Conservation (phyloP, 495 filamentous ascomycete genomes). For the Hypomontagnella monticulosa region DNA sequence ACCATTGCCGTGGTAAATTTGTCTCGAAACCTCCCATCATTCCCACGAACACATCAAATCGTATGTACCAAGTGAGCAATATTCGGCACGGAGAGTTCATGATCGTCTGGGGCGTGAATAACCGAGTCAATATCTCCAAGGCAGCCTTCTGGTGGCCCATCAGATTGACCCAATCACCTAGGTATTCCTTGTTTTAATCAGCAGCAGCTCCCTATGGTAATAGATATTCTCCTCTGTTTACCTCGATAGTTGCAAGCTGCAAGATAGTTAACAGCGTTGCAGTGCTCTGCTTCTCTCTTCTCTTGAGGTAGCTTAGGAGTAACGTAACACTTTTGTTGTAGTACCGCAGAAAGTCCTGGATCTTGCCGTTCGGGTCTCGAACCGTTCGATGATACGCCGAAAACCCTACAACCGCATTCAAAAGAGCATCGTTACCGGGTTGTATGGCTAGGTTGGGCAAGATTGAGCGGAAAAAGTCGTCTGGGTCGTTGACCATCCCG, state of each 20-base stretch:
- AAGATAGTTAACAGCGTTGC: slow-evolving; percentile 89
- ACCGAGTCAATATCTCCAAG: slow-evolving; percentile 76
- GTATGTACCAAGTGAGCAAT: slow-evolving; percentile 85
- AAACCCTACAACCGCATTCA: slow-evolving; percentile 92
- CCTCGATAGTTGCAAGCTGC: slow-evolving; percentile 93
- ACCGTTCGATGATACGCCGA: slow-evolving; percentile 87
- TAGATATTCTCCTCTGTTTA: slow-evolving; percentile 52
- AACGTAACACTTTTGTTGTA: slow-evolving; percentile 87
- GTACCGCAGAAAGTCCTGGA: slow-evolving; percentile 85
- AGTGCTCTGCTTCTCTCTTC: slow-evolving; percentile 71
- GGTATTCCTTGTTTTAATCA: slow-evolving; percentile 74
- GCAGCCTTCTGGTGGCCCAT: slow-evolving; percentile 93
- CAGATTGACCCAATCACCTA: slow-evolving; percentile 93
- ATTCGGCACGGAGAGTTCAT: slow-evolving; percentile 74
- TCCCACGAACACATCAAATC: slow-evolving; percentile 86
- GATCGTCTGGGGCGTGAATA: slow-evolving; percentile 81
- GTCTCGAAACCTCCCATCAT: slow-evolving; percentile 83
- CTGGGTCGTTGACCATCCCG: slow-evolving; percentile 71
- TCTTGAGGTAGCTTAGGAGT: slow-evolving; percentile 75
- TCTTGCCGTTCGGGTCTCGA: slow-evolving; percentile 69
- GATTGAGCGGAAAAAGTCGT: slow-evolving; percentile 75
- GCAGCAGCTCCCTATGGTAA: slow-evolving; percentile 27
- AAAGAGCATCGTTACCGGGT: slow-evolving; percentile 74
- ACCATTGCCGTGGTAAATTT: slow-evolving; percentile 83
- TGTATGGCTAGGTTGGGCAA: slow-evolving; percentile 76